These are phyloP conservation scores for Talaromyces wortmannii DNA, from an alignment of 495 filamentous ascomycete species.

Conservation along the genomic window DNA sequence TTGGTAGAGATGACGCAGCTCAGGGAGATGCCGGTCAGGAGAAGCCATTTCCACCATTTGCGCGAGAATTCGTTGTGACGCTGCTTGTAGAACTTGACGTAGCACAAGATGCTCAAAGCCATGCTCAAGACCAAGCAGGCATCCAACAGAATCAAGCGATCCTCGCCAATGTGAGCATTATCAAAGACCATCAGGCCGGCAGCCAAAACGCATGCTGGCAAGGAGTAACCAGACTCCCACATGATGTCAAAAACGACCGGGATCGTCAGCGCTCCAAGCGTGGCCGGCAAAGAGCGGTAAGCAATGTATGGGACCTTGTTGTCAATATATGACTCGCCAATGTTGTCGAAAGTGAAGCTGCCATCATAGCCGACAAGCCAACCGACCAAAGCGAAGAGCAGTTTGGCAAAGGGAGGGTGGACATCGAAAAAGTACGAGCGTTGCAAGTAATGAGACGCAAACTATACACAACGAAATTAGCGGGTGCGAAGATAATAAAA, in stretches of 20 bases:
- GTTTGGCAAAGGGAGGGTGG: slow-evolving; percentile 86
- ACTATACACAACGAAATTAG: slow-evolving; percentile 41
- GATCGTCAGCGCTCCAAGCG: slow-evolving; percentile 86
- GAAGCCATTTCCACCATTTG: slow-evolving; percentile 99
- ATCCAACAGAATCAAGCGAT: slow-evolving; percentile 89
- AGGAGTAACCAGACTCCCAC: slow-evolving; percentile 98
- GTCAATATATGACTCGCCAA: slow-evolving; percentile 94
- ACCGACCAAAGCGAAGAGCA: slow-evolving; percentile 75
- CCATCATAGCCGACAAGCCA: slow-evolving; percentile 96
- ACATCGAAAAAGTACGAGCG: slow-evolving; percentile 99
- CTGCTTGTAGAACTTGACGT: slow-evolving; percentile 97
- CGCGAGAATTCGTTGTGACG: slow-evolving; percentile 81
- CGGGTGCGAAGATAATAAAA: background rate
- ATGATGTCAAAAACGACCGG: slow-evolving; percentile 94
- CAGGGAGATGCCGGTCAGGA: slow-evolving; percentile 86
- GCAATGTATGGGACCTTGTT: slow-evolving; percentile 97
- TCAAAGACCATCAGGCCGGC: slow-evolving; percentile 88
- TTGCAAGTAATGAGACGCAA: slow-evolving; percentile 94
- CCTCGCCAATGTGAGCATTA: slow-evolving; percentile 97
- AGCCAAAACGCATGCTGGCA: slow-evolving; percentile 85
- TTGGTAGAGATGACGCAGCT: slow-evolving; percentile 98
- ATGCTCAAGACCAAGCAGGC: slow-evolving; percentile 91
- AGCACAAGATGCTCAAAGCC: slow-evolving; percentile 87
- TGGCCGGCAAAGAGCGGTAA: slow-evolving; percentile 87
- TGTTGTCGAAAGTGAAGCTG: slow-evolving; percentile 97